These are phyloP conservation scores for Candida ortonii DNA, from an alignment of 805 yeast species.

Conservation along the genomic window DNA sequence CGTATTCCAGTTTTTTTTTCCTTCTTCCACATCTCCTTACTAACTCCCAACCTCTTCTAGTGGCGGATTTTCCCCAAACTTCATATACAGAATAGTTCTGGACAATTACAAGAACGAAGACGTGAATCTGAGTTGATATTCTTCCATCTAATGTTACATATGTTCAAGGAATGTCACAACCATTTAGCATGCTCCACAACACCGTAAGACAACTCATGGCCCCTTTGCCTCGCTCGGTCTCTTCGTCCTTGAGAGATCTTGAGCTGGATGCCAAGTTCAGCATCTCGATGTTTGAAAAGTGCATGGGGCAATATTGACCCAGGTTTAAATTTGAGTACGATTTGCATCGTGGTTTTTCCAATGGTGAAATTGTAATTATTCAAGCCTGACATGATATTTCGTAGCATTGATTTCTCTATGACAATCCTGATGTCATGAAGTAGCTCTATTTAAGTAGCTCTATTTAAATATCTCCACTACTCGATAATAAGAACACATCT, in stretches of 20 bases:
- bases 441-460: no score
- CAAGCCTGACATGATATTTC: conserved; percentile 36
- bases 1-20: conserved; percentile 20
- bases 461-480: no score
- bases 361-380: conserved; percentile 41
- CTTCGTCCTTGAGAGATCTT: conserved; percentile 39
- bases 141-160: no score
- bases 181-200: no score
- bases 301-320: conserved; percentile 48
- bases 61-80: conserved; percentile 96
- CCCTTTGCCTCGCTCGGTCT: conserved; percentile 69
- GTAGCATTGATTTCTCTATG: no score
- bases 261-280: conserved; percentile 63
- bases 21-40: conserved; percentile 1
- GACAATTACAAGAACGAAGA: conserved; percentile 91
- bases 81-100: conserved; percentile 89
- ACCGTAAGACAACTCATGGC: no score
- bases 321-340: conserved; percentile 61
- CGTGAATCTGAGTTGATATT: conserved; percentile 54
- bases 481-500: no score
- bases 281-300: no score
- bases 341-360: conserved; percentile 35
- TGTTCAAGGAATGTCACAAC: no score
- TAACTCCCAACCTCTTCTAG: conserved; percentile 16
- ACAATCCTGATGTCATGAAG: no score